A percentile compares a stretch with the other conserved stretches of the same genome.
phyloP scores from a whole-genome alignment of 192 early-diverging fungal genomes.

The Podila epigama region DNA sequence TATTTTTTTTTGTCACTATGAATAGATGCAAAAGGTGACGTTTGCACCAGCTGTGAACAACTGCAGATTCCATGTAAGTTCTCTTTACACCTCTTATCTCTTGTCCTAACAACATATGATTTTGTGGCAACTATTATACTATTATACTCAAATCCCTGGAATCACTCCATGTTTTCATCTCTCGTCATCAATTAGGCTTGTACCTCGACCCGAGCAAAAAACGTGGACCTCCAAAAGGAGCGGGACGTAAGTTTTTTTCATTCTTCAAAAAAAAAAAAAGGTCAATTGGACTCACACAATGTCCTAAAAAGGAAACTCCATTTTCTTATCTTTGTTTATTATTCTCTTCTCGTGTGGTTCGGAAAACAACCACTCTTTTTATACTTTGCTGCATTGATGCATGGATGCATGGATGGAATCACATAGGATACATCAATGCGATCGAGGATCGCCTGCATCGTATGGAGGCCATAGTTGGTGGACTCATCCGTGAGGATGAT shows the following conservation, averaged over 20 bases:
- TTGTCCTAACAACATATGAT: background rate
- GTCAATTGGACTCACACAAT: too few species aligned
- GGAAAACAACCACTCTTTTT: too few species aligned
- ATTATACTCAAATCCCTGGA: background rate
- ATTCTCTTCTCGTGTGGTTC: background rate
- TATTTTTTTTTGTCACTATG: slow-evolving; percentile 3
- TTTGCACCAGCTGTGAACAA: slow-evolving; percentile 36
- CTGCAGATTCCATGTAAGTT: slow-evolving; percentile 36
- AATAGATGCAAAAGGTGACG: slow-evolving; percentile 43
- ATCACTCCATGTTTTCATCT: background rate
- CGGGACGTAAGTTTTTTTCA: slow-evolving; percentile 47
- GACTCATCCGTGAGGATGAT: slow-evolving; percentile 59
- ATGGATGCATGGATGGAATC: too few species aligned
- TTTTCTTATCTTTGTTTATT: background rate
- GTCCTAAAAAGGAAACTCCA: too few species aligned
- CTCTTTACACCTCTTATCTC: background rate
- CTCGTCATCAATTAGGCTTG: slow-evolving; percentile 6
- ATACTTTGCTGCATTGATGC: too few species aligned
- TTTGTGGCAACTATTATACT: background rate
- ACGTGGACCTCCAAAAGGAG: slow-evolving; percentile 78
- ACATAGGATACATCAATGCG: slow-evolving; percentile 79
- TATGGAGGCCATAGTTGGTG: slow-evolving; percentile 72
- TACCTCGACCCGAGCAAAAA: slow-evolving; percentile 67
- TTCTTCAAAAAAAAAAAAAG: too few species aligned
- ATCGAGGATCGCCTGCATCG: slow-evolving; percentile 79